Base-by-base conservation (phyloP, 2,329 filamentous ascomycete species). In the Endoconidiophora polonica region DNA sequence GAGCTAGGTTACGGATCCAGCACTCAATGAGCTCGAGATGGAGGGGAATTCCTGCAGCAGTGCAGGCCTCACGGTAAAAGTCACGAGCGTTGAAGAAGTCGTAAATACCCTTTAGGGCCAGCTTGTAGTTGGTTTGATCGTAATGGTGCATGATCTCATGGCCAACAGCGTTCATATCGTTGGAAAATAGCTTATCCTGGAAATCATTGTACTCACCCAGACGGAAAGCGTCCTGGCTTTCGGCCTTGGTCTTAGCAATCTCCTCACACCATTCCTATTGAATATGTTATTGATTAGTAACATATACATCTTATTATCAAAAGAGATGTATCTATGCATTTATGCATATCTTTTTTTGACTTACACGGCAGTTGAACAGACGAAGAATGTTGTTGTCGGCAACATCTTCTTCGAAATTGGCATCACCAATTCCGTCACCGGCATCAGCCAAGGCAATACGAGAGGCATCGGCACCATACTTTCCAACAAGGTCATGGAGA, bases 331-430 rank as follows among this genome's bases (percentile, higher is more conserved):
- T 22, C 12, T 10, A 5, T 4, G 14, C 14, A 39, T 6, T 7
- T 9, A 12, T 33, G 29, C 9, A 33, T 33, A 33, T 33, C 29
- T 33, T 12, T 12, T 18, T 33, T 33, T 33, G 33, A 54, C 46
- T 18, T 55, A 55, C 55, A 48, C 50, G 55, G 55, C 20, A 57
- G 24, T 72, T 77, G 62, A 79, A 88, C 48, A 96, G 75, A 59
- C 87, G 81, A 55, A 96, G 72, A 59, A 95, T 93, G 61, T 81
- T 88, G 62, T 81, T 85, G 66, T 96, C 91, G 39, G 91, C 91
- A 38, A 95, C 87, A 50, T 83, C 78, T 68, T 98, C 91, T 60
- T 95, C 91, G 57, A 98, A 94, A 71, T 98, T 98, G 59, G 90
- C 88, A 65, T 98, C 91, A 55, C 86, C 83, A 55, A 95, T 87